A percentile compares a stretch with the other conserved stretches of the same genome.
Conservation (phyloP, 805 yeast species). For the Metschnikowia gruessii region DNA sequence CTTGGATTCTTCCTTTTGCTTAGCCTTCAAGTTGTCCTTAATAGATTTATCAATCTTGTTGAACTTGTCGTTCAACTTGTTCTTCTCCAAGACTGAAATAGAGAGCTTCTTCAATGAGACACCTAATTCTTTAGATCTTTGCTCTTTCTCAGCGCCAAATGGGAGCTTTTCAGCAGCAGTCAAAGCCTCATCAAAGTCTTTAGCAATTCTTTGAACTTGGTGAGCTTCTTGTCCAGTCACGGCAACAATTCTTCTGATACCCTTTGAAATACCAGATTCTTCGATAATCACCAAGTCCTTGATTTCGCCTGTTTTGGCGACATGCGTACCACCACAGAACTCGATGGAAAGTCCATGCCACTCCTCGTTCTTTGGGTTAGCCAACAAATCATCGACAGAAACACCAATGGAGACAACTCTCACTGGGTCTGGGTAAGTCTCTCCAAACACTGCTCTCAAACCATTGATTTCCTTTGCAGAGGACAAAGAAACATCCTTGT, state of each 20-base stretch:
- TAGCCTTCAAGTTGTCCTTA: slow-evolving; percentile 82
- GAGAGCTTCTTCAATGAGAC: slow-evolving; percentile 78
- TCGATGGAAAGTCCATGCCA: slow-evolving; percentile 85
- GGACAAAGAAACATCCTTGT: slow-evolving; percentile 76
- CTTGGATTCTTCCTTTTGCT: slow-evolving; percentile 85
- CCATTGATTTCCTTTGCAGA: slow-evolving; percentile 75
- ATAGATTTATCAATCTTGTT: slow-evolving; percentile 77
- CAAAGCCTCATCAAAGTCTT: slow-evolving; percentile 62
- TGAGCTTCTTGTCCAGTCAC: slow-evolving; percentile 90
- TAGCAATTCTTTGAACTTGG: slow-evolving; percentile 83
- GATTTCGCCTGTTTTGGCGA: slow-evolving; percentile 86
- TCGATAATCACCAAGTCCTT: slow-evolving; percentile 86
- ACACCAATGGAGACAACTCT: slow-evolving; percentile 96
- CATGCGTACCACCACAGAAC: slow-evolving; percentile 99
- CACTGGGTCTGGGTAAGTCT: slow-evolving; percentile 98
- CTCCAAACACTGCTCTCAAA: slow-evolving; percentile 97
- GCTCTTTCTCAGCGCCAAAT: slow-evolving; percentile 77
- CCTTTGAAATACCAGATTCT: slow-evolving; percentile 98
- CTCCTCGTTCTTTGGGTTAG: slow-evolving; percentile 63
- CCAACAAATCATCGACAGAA: slow-evolving; percentile 76
- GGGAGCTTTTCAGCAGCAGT: slow-evolving; percentile 59
- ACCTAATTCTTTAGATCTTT: slow-evolving; percentile 76
- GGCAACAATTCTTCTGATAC: slow-evolving; percentile 96
- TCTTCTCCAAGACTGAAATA: slow-evolving; percentile 79
- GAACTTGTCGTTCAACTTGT: slow-evolving; percentile 69